Evolutionary conservation across 2,329 filamentous ascomycete species (phyloP).

Genomic region (Orbilia quercus): DNA sequence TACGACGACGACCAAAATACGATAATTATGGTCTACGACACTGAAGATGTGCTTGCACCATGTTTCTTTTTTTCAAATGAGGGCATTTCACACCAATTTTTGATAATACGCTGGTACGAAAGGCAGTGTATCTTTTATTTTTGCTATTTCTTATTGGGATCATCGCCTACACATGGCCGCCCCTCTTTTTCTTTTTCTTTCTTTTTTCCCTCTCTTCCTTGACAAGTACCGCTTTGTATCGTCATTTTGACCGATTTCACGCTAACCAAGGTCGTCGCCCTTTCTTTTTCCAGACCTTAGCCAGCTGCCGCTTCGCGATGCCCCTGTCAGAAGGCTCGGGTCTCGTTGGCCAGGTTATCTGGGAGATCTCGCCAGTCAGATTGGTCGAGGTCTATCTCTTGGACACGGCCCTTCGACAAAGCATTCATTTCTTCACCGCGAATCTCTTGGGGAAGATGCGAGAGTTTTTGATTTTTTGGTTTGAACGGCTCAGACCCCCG

Average conservation of each 20-base stretch:
- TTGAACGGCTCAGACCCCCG: slow-evolving; percentile 4
- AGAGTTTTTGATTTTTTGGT: slow-evolving; percentile 15
- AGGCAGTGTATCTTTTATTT: slow-evolving; percentile 24
- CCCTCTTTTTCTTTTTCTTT: slow-evolving; percentile 39
- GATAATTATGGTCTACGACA: too few relatives aligned
- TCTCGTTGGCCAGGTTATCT: slow-evolving; percentile 51
- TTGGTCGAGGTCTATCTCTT: slow-evolving; percentile 13
- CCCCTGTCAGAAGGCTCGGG: slow-evolving; percentile 33
- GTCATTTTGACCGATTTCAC: slow-evolving; percentile 41
- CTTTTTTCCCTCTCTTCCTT: slow-evolving; percentile 17
- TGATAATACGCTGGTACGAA: neutral
- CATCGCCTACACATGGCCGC: slow-evolving; percentile 45
- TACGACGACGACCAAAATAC: too few relatives aligned
- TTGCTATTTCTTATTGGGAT: slow-evolving; percentile 22
- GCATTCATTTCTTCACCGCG: slow-evolving; percentile 1
- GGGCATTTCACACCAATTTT: too few relatives aligned
- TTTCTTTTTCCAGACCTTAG: slow-evolving; percentile 27
- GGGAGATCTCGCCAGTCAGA: slow-evolving; percentile 40
- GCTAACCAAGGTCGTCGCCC: slow-evolving; percentile 1
- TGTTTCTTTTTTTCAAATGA: too few relatives aligned
- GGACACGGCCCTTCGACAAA: slow-evolving; percentile 10
- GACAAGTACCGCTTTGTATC: slow-evolving; percentile 51
- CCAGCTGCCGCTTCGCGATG: slow-evolving; percentile 50
- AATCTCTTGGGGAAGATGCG: slow-evolving; percentile 1
- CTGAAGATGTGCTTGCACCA: too few relatives aligned